Conservation (phyloP, 73 alveolate species). For the Effrenium voratum region DNA sequence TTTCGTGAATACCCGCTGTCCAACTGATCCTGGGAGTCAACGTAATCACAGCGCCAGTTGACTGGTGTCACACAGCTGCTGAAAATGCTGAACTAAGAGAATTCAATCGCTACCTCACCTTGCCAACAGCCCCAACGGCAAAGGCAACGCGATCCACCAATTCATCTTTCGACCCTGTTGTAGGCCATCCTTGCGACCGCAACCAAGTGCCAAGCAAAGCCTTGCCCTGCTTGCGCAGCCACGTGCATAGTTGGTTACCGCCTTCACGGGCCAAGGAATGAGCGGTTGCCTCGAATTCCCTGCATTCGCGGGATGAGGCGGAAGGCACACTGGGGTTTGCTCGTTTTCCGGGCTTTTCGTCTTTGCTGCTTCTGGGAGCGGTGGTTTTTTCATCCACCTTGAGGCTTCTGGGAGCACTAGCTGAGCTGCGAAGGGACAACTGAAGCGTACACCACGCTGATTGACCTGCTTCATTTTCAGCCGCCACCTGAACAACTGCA, state of each 20-base stretch:
- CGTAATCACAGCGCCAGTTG: too few relatives aligned
- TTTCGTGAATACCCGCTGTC: too few relatives aligned
- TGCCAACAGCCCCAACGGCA: slow-evolving; percentile 78
- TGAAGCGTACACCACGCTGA: slow-evolving; percentile 56
- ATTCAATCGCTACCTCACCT: slow-evolving; percentile 18
- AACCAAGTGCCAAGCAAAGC: slow-evolving; percentile 60
- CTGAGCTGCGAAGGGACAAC: background rate
- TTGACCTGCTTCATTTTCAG: slow-evolving; percentile 70
- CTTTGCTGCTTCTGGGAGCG: background rate
- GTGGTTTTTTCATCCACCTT: background rate
- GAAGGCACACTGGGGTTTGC: background rate
- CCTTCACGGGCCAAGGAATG: slow-evolving; percentile 27
- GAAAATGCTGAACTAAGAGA: too few relatives aligned
- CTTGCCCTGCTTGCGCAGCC: slow-evolving; percentile 78
- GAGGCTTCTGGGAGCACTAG: background rate
- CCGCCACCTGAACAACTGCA: slow-evolving; percentile 46
- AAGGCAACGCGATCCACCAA: slow-evolving; percentile 86
- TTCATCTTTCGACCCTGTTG: slow-evolving; percentile 73
- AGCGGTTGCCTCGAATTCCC: slow-evolving; percentile 55
- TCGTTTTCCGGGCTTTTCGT: background rate
- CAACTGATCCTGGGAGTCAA: too few relatives aligned
- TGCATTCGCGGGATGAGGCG: slow-evolving; percentile 34
- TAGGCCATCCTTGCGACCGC: slow-evolving; percentile 87
- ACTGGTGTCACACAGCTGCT: too few relatives aligned
- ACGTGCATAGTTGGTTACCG: slow-evolving; percentile 23